Evolutionary conservation across 805 yeast species (phyloP).

Genomic region (Monosporozyma yasuniensis): DNA sequence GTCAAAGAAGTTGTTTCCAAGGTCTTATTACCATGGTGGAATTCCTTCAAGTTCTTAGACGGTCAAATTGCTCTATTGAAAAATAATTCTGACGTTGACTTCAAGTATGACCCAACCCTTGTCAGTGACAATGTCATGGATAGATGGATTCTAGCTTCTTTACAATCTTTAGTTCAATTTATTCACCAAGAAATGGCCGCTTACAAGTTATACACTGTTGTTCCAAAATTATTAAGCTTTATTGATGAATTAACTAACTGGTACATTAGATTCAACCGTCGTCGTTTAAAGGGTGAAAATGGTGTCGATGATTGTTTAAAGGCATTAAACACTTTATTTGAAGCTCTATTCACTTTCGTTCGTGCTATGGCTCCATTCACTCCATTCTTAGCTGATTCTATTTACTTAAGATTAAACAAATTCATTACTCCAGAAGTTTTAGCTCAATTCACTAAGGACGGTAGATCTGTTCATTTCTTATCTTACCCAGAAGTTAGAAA

Average conservation of each 20-base stretch:
- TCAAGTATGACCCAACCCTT: conserved; percentile 57
- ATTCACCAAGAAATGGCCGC: conserved; percentile 85
- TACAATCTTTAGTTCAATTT: conserved; percentile 79
- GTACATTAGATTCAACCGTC: conserved; percentile 97
- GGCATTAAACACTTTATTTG: conserved; percentile 86
- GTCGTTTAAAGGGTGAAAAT: conserved; percentile 92
- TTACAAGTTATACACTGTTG: conserved; percentile 91
- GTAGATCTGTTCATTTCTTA: conserved; percentile 87
- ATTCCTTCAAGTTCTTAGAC: conserved; percentile 91
- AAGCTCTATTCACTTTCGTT: conserved; percentile 76
- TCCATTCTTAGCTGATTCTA: conserved; percentile 87
- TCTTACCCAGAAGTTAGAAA: conserved; percentile 78
- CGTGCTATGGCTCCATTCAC: conserved; percentile 99
- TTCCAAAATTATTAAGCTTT: conserved; percentile 78
- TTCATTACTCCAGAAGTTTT: conserved; percentile 54
- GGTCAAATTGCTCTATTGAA: conserved; percentile 82
- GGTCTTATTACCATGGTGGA: conserved; percentile 97
- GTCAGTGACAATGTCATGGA: conserved; percentile 88
- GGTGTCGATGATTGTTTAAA: conserved; percentile 76
- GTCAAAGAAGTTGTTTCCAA: conserved; percentile 95
- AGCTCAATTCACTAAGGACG: conserved; percentile 44
- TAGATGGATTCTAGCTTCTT: conserved; percentile 92
- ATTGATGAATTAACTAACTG: conserved; percentile 95
- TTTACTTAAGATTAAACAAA: conserved; percentile 65
- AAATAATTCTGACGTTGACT: conserved; percentile 63